phyloP scores from a whole-genome alignment of 2,329 filamentous ascomycete genomes.

The Colletotrichum graminicola region DNA sequence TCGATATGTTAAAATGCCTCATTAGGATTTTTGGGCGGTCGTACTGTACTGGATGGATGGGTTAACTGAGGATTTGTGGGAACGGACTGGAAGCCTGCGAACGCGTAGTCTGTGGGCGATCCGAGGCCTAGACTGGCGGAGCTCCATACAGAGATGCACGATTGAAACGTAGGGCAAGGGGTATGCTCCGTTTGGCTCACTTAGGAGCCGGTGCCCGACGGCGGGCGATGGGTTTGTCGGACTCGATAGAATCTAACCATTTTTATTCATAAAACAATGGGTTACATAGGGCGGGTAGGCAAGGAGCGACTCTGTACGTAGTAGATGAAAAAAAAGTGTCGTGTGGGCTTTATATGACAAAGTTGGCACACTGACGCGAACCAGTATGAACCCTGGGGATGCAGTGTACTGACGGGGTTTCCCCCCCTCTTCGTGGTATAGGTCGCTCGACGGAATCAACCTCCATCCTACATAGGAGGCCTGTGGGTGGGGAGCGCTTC shows the following conservation, averaged over 20 bases:
- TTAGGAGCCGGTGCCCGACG: neutral
- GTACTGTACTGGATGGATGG: constrained; percentile 21
- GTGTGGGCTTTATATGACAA: constrained; percentile 33
- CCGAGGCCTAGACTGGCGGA: constrained; percentile 29
- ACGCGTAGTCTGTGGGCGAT: constrained; percentile 16
- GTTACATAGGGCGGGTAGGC: neutral
- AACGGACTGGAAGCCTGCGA: neutral
- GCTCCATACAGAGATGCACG: neutral
- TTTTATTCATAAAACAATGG: neutral
- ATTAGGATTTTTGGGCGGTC: constrained; percentile 4
- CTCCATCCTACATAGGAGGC: neutral
- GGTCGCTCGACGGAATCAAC: neutral
- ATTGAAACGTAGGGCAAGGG: constrained; percentile 28
- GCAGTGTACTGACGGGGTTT: constrained; percentile 8
- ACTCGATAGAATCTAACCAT: neutral
- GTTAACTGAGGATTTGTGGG: constrained; percentile 22
- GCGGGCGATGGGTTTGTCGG: neutral
- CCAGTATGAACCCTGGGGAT: constrained; percentile 36
- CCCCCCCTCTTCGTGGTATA: no score
- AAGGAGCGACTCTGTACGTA: constrained; percentile 30
- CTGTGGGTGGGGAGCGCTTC: neutral
- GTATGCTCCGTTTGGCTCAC: constrained; percentile 11
- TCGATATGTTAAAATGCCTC: constrained; percentile 26
- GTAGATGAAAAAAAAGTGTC: constrained; percentile 19
- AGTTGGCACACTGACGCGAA: constrained; percentile 28